Percentiles rank a stretch among this genome's conserved stretches.
Conservation (phyloP, 768 basidiomycete genomes). For the Flagelloscypha sp. region DNA sequence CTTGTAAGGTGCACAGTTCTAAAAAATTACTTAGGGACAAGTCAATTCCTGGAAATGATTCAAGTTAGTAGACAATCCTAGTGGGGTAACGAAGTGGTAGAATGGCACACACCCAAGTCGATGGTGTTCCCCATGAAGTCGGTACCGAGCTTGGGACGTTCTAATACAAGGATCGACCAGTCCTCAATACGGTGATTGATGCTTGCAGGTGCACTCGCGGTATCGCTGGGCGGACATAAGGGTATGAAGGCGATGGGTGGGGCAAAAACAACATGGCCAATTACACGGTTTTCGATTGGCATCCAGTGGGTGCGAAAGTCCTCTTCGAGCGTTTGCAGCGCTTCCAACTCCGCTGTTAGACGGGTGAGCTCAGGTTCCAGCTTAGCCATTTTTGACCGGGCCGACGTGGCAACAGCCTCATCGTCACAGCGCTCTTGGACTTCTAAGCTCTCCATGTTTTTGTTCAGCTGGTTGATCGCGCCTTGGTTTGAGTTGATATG, state of each 20-base stretch:
- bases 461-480: constrained; percentile 12
- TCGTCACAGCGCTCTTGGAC: constrained; percentile 8
- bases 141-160: constrained; percentile 16
- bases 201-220: constrained; percentile 9
- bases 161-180: constrained; percentile 18
- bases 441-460: constrained; percentile 16
- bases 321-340: constrained; percentile 8
- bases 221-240: no score
- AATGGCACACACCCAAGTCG: constrained; percentile 24
- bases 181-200: constrained; percentile 24
- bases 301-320: constrained; percentile 20
- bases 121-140: constrained; percentile 26
- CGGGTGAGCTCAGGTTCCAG: no score
- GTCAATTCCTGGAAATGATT: constrained; percentile 15
- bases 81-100: constrained; percentile 14
- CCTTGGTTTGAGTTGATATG: constrained; percentile 15
- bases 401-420: constrained; percentile 3
- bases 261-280: constrained; percentile 25
- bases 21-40: constrained; percentile 14
- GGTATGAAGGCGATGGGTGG: constrained; percentile 19
- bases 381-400: constrained; percentile 4
- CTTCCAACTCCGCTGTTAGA: constrained; percentile 14
- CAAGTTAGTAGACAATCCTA: constrained; percentile 16
- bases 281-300: constrained; percentile 17
- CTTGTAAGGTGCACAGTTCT: constrained; percentile 14